phyloP scores from a whole-genome alignment of 495 filamentous ascomycete species.

The Aspergillus sclerotioniger region DNA sequence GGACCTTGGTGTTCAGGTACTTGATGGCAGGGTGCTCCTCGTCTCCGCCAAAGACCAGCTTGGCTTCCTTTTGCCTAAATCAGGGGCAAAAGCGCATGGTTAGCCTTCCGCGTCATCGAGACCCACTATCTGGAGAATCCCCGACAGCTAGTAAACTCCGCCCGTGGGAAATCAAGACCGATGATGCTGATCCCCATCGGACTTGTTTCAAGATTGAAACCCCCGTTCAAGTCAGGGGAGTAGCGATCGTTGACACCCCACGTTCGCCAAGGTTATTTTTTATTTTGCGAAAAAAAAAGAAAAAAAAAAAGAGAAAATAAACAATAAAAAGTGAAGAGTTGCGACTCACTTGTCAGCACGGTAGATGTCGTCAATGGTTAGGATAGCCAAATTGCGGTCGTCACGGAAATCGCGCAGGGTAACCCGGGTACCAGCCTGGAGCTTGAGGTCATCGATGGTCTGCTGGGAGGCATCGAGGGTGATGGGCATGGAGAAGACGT shows the following conservation, averaged over 20 bases:
- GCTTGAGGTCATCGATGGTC: conserved; percentile 65
- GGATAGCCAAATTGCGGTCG: conserved; percentile 90
- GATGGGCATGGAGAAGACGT: conserved; percentile 95
- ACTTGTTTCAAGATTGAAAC: conserved; percentile 6
- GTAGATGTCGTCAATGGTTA: conserved; percentile 96
- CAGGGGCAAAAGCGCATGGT: conserved; percentile 28
- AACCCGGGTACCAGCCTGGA: conserved; percentile 76
- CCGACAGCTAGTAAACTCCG: conserved; percentile 3
- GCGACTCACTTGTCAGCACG: conserved; percentile 84
- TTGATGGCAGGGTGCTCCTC: conserved; percentile 88
- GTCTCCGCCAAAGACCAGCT: conserved; percentile 93
- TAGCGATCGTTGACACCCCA: conserved; percentile 4
- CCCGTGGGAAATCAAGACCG: conserved; percentile 3
- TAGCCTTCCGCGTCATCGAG: conserved; percentile 32
- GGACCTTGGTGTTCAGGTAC: conserved; percentile 74
- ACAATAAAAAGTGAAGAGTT: neutral
- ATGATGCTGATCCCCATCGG: neutral
- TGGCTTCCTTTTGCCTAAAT: conserved; percentile 76
- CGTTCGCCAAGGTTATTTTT: conserved; percentile 1
- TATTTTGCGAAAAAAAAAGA: too few relatives aligned
- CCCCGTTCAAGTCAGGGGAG: neutral
- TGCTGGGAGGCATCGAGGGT: conserved; percentile 79
- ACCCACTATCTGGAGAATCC: conserved; percentile 20
- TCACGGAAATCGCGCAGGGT: conserved; percentile 95
- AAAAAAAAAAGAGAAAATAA: conserved; percentile 3